A percentile compares a stretch with the other conserved stretches of the same genome.
phyloP scores from a whole-genome alignment of 1,284 basidiomycete genomes.

The Baeospora myosura region DNA sequence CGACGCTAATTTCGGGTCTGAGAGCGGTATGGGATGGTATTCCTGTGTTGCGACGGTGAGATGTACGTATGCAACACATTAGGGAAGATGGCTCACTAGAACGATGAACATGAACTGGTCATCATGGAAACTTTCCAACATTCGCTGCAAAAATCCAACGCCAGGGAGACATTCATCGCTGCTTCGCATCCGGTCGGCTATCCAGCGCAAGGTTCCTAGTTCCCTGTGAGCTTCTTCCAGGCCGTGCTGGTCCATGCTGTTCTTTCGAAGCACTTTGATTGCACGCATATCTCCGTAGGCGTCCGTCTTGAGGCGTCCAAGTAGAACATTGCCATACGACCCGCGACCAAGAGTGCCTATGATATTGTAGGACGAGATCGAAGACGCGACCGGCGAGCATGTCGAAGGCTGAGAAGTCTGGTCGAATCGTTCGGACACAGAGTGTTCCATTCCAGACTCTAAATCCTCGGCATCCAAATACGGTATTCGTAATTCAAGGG shows the following conservation, averaged over 20 bases:
- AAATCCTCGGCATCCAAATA: too few species aligned
- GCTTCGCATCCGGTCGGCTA: slow-evolving; percentile 7
- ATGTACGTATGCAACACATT: slow-evolving; percentile 16
- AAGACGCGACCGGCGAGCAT: slow-evolving; percentile 1
- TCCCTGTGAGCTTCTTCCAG: slow-evolving; percentile 14
- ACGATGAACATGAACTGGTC: slow-evolving; percentile 25
- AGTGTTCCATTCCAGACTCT: too few species aligned
- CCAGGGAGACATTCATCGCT: slow-evolving; percentile 5
- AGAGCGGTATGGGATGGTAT: slow-evolving; percentile 23
- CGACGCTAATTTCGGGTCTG: slow-evolving; percentile 31
- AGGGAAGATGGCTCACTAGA: slow-evolving; percentile 47
- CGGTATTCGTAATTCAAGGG: too few species aligned
- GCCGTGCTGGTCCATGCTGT: slow-evolving; percentile 8
- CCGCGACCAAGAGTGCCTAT: slow-evolving; percentile 20
- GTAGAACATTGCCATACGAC: slow-evolving; percentile 20
- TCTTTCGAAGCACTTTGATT: slow-evolving; percentile 18
- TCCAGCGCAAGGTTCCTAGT: slow-evolving; percentile 15
- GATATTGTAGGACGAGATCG: slow-evolving; percentile 10
- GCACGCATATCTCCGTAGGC: slow-evolving; percentile 14
- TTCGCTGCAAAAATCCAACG: slow-evolving; percentile 14
- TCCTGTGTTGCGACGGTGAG: slow-evolving; percentile 11
- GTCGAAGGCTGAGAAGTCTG: not conserved
- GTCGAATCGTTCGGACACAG: too few species aligned
- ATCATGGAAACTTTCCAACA: slow-evolving; percentile 12
- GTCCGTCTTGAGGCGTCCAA: slow-evolving; percentile 14